Percentiles rank a stretch among this genome's conserved stretches.
phyloP scores from a whole-genome alignment of 2,329 filamentous ascomycete genomes.

The Stemphylium lycopersici region DNA sequence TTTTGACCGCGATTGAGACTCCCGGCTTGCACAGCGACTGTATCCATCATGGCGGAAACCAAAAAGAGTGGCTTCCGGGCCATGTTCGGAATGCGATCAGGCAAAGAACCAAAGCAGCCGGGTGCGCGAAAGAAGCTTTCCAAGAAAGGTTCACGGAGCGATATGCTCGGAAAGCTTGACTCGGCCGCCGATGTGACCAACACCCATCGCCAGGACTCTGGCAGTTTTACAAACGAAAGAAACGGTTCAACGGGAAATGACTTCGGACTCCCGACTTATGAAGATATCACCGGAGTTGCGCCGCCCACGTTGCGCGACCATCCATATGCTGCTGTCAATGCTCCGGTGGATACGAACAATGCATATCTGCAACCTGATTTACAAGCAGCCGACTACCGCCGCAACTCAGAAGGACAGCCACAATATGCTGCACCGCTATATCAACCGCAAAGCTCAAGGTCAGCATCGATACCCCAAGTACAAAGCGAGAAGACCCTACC shows the following conservation, averaged over 20 bases:
- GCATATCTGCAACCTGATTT: conserved; percentile 3
- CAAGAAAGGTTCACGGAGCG: conserved; percentile 28
- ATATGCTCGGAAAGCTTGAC: conserved; percentile 18
- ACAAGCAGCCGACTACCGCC: conserved; percentile 27
- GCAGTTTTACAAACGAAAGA: conserved; percentile 30
- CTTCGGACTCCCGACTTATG: conserved; percentile 17
- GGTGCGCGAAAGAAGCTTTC: conserved; percentile 29
- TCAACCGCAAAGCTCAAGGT: conserved; percentile 18
- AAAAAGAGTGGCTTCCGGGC: conserved; percentile 30
- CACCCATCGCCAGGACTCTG: conserved; percentile 30
- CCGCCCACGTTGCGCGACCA: conserved; percentile 21
- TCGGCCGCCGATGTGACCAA: conserved; percentile 11
- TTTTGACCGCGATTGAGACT: background rate
- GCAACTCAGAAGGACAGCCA: conserved; percentile 33
- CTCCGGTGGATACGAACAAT: conserved; percentile 3
- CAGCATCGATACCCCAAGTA: conserved; percentile 24
- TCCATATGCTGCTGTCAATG: conserved; percentile 23
- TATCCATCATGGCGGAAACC: conserved; percentile 23
- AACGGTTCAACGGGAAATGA: conserved; percentile 15
- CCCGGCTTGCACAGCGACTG: background rate
- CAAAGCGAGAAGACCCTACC: conserved; percentile 12
- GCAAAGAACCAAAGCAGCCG: conserved; percentile 20
- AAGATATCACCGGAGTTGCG: conserved; percentile 13
- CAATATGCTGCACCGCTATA: conserved; percentile 32
- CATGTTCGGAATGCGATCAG: conserved; percentile 29